Conservation (phyloP, 2,329 filamentous ascomycete species). For the Colletotrichum sp. region DNA sequence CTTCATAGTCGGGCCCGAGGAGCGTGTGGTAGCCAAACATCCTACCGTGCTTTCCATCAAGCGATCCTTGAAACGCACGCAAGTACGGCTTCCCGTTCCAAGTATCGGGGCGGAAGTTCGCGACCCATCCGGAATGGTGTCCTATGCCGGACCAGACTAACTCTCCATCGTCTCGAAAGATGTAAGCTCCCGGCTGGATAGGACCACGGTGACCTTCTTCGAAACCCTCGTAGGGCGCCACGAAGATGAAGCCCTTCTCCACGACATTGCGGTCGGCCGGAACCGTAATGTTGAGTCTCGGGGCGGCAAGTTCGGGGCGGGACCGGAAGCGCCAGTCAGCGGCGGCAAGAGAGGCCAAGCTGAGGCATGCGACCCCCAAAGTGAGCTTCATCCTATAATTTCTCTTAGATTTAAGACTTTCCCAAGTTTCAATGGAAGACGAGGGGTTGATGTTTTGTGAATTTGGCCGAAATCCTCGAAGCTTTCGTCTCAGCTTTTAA, state of each 20-base stretch:
- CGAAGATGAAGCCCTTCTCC: neutral
- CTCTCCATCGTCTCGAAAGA: neutral
- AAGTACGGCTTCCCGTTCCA: neutral
- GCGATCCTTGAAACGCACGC: neutral
- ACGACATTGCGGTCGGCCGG: accelerated
- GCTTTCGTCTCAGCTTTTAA: neutral
- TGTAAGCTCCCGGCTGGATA: neutral
- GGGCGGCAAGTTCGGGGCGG: neutral
- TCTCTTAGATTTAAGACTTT: accelerated
- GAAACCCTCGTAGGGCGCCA: neutral
- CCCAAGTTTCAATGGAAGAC: accelerated
- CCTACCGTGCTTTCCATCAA: neutral
- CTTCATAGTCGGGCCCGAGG: neutral
- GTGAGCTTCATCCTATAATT: neutral
- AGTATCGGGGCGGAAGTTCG: neutral
- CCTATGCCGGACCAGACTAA: neutral
- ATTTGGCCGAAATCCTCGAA: accelerated
- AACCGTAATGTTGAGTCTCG: neutral
- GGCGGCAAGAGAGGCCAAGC: neutral
- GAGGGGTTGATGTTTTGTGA: neutral
- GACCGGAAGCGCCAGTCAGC: neutral
- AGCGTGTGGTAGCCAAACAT: neutral
- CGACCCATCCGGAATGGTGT: neutral
- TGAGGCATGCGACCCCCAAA: neutral
- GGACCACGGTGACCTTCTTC: neutral